Base-by-base conservation (phyloP, 73 alveolate species). In the Paramecium sexaurelia region DNA sequence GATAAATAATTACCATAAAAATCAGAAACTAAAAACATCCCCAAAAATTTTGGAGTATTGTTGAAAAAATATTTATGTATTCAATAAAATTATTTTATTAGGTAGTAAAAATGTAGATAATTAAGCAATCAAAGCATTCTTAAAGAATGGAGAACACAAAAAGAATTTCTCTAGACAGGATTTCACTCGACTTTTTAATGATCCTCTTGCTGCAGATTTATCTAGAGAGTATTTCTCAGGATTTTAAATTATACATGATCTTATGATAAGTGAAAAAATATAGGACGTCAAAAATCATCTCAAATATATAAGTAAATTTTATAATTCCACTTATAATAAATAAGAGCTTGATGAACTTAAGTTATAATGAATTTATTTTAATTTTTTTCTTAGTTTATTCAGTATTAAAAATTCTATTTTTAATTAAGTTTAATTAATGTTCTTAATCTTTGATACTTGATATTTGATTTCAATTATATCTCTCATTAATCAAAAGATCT, bases 121-220 rank as follows among this genome's bases (percentile, higher is more conserved):
- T 43, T 43, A 37, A 7, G 68, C 90, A 37, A 43, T 78, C n/a
- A 78, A 45, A 78, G 73, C 90, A 56, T 78, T 78, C 55, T 39
- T 78, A 41, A 78, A 78, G 73, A 78, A 78, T 78, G 90, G 90
- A 13, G 90, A 78, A 29, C 5, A 78, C 43, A 78, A 78, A 43
- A 78, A 78, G 90, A 78, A 78, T 43, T 78, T 78, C 55, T 78
- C 90, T 1, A 78, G 90, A 40, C 66, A 78, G 7, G 90, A 78
- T 55, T 78, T 78, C 36, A 78, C 90, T 78, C 32, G 55, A 15
- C 43, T 78, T 11, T 78, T 78, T 43, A 24, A 24, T 39, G 90
- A 78, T 43, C 43, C 43, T 11, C 45, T 13, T 22, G 90, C 90
- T 11, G 73, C 75, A 29, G 55, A 78, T 27, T 13, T 78, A 33